Percentiles rank a stretch among this genome's conserved stretches.
Conservation (phyloP, 2,329 filamentous ascomycete genomes). For the Cercospora zeae-maydis region DNA sequence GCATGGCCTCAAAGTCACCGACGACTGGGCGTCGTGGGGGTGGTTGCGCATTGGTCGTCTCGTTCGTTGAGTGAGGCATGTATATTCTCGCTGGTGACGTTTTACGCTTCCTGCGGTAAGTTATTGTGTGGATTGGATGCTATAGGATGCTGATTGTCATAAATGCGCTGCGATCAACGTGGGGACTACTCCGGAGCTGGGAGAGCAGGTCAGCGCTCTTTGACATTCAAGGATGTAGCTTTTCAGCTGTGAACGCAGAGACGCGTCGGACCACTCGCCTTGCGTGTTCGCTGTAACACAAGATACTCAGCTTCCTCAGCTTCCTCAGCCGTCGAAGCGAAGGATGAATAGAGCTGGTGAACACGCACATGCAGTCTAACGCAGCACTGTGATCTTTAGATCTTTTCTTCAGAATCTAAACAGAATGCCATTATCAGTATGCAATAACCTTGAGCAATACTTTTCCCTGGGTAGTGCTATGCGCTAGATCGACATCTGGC, state of each 20-base stretch:
- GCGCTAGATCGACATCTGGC: background rate
- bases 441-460: background rate
- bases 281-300: background rate
- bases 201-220: background rate
- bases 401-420: background rate
- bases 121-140: background rate
- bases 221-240: background rate
- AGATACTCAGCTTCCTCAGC: background rate
- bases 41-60: background rate
- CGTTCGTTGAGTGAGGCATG: background rate
- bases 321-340: background rate
- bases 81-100: background rate
- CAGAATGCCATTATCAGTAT: background rate
- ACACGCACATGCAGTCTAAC: background rate
- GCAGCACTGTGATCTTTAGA: background rate
- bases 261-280: background rate
- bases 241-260: background rate
- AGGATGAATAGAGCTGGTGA: background rate
- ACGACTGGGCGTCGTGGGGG: slow-evolving; percentile 6
- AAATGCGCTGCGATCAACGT: background rate
- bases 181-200: background rate
- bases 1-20: slow-evolving; percentile 12
- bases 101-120: background rate
- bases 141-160: background rate
- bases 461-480: background rate